Evolutionary conservation across 2,329 filamentous ascomycete species (phyloP), one percentile per base, ranked within the genome.

Genomic region (Calonectria pauciramosa): DNA sequence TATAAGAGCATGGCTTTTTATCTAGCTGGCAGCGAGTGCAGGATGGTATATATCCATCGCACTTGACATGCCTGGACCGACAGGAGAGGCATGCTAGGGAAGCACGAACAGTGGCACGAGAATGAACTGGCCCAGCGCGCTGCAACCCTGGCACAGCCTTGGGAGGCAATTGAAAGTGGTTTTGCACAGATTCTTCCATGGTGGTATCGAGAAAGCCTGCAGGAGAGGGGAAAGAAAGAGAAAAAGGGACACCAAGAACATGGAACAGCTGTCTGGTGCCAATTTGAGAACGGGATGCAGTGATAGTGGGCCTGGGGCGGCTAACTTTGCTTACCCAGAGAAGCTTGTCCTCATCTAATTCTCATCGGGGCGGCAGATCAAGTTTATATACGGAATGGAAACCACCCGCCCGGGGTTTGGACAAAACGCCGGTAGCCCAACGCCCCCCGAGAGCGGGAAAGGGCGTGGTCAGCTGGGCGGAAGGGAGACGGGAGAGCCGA

Each of bases 31-130:
- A 81, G 56, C 79, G 79, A 20, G 54, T 64, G 47, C 80, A 81
- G n/a, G 49, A 32, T 13, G 77, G 79, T 8, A 70, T 23, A 10
- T 9, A 63, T 10, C 78, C 78, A 59, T 80, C 74, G 38, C 80
- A 81, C 63, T 68, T 80, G 44, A 70, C 51, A 68, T 81, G 80
- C 63, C 73, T 81, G 44, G 41, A 72, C 28, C 80, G 80, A 51
- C 80, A 81, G 34, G 73, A 64, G 18, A 74, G 26, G 28, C 80
- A 81, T 32, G 80, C 80, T 10, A 79, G 63, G 59, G 79, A 80
- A 32, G 76, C 74, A 38, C 79, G 80, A 10, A 64, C n/a, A 14
- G 26, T 71, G 26, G 78, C 67, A n/a, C 75, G 76, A 51, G 78
- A 75, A 34, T 60, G 71, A 23, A 32, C 52, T 18, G 71, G 28